Base-by-base conservation (phyloP, 163 green algal genomes). In the Volvox carteri region DNA sequence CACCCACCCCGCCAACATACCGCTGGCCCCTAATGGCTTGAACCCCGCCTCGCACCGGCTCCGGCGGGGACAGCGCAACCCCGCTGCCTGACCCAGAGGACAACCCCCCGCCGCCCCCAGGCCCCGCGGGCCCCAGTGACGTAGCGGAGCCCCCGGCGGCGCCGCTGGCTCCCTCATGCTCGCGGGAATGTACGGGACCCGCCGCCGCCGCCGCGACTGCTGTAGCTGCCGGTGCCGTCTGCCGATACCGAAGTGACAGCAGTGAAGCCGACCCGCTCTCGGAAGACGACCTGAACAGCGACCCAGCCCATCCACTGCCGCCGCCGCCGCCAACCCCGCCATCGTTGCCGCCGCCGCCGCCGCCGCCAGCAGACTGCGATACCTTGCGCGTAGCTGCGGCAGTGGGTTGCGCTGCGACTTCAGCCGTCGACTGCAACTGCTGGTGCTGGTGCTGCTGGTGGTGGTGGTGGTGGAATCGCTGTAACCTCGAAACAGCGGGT, bases 381-480 rank as follows among this genome's bases (percentile, higher is more conserved):
- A 58, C 19, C 39, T 4, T 39, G 39, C 21, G 73, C 42, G 46
- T 28, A 7, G 73, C 70, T 58, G 70, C 70, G 18, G 70, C 8
- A 5, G 28, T 74, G 7, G n/a, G 30, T 12, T n/a, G n/a, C n/a
- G n/a, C n/a, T n/a, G n/a, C 54, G 8, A 65, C 7, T 4, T n/a
- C n/a, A n/a, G 11, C 30, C 28, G 62, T 41, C 33, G 70, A 65
- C 67, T 16, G 70, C 37, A n/a, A n/a, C 39, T 54, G 70, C 30
- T 21, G 25, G 8, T 81, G 74, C 74, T 44, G 46, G 25, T 67
- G 74, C 70, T 78, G 70, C 70, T n/a, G 19, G 70, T 42, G 30
- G 70, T 42, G 7, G 54, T 23, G 54, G 19, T 23, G 54, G 54
- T 23, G 54, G 5, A 19, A 23, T 19, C 7, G 62, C 62, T 74